Evolutionary conservation across 441 rosid genomes (phyloP).

Genomic region (Caryocar brasiliense): DNA sequence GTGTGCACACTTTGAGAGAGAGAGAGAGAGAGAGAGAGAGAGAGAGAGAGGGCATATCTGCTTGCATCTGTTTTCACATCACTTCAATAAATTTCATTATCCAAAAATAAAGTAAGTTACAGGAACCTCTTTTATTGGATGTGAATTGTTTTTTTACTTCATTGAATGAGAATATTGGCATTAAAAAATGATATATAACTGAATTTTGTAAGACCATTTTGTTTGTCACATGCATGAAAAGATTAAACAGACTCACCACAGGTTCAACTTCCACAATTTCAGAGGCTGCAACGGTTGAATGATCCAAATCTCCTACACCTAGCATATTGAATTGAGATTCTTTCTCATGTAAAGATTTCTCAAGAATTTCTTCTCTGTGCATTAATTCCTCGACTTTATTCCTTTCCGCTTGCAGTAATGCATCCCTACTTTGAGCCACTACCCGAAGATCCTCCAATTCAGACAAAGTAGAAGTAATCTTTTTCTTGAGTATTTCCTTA

Average conservation of each 20-base stretch:
- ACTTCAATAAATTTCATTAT: no score
- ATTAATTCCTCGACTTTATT: slow-evolving; percentile 66
- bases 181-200: no score
- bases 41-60: no score
- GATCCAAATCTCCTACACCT: slow-evolving; percentile 33
- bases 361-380: slow-evolving; percentile 52
- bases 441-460: slow-evolving; percentile 50
- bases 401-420: slow-evolving; percentile 64
- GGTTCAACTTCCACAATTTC: slow-evolving; percentile 90
- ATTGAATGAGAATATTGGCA: no score
- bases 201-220: no score
- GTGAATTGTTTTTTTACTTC: no score
- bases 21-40: no score
- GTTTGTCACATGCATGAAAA: background rate
- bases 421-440: slow-evolving; percentile 52
- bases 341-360: slow-evolving; percentile 57
- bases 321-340: slow-evolving; percentile 57
- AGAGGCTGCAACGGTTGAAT: slow-evolving; percentile 27
- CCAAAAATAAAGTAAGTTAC: no score
- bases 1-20: no score
- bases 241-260: slow-evolving; percentile 44
- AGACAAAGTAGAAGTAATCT: slow-evolving; percentile 43
- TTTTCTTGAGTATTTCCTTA: slow-evolving; percentile 63
- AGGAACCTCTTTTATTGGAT: no score
- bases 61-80: no score